phyloP scores from a whole-genome alignment of 1,139 yeast genomes.

The Geotrichum histeridarum region DNA sequence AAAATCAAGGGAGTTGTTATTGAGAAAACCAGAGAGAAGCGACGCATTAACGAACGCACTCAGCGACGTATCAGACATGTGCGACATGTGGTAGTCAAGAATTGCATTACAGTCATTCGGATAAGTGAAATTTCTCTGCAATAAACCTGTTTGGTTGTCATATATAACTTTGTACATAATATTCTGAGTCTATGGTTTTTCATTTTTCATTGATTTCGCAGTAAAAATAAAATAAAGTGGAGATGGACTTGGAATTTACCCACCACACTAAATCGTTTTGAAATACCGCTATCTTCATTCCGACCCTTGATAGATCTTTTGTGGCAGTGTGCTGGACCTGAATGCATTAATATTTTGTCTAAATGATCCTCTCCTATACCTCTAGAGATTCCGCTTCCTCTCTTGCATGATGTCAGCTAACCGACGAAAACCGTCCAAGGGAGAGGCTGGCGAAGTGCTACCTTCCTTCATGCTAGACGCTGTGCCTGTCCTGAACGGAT shows the following conservation, averaged over 20 bases:
- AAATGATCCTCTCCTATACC: not conserved
- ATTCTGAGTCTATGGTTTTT: not conserved
- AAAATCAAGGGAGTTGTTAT: constrained; percentile 70
- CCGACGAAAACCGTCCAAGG: constrained; percentile 9
- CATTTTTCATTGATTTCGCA: not conserved
- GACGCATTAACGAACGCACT: constrained; percentile 59
- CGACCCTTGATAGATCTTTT: too few species aligned
- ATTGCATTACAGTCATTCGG: constrained; percentile 73
- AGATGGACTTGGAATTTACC: not conserved
- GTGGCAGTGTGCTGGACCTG: too few species aligned
- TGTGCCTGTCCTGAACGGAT: constrained; percentile 26
- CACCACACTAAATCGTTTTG: not conserved
- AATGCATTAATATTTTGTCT: too few species aligned
- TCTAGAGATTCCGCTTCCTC: not conserved
- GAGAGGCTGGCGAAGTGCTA: constrained; percentile 24
- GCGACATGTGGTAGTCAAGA: constrained; percentile 73
- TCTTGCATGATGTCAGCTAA: not conserved
- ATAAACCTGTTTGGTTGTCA: not conserved
- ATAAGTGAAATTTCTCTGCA: constrained; percentile 51
- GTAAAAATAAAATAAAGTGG: not conserved
- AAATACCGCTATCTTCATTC: not conserved
- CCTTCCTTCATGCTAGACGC: constrained; percentile 37
- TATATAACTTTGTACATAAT: not conserved
- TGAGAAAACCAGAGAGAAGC: constrained; percentile 82
- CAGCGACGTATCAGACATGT: constrained; percentile 81